These are phyloP conservation scores for Gelatoporia subvermispora DNA, from an alignment of 768 basidiomycete species.

Conservation along the genomic window DNA sequence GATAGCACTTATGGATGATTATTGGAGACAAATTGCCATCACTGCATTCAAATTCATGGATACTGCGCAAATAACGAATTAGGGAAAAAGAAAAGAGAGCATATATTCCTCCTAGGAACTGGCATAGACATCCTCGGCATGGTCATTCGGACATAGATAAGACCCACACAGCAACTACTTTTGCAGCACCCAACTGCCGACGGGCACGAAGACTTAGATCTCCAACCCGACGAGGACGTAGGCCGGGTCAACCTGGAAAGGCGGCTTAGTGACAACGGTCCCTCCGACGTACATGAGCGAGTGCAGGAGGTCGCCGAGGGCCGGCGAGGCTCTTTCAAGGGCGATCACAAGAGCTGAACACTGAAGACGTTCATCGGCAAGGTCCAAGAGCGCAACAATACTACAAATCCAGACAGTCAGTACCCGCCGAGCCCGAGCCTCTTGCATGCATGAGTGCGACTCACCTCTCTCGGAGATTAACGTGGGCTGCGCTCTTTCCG, in stretches of 20 bases:
- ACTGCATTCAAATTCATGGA: no score
- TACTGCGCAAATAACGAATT: no score
- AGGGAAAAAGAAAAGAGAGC: not conserved
- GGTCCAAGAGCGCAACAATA: constrained; percentile 81
- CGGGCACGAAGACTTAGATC: constrained; percentile 37
- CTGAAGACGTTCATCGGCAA: constrained; percentile 78
- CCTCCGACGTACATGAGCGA: constrained; percentile 93
- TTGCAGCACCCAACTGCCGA: no score
- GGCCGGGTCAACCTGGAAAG: constrained; percentile 68
- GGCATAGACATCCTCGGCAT: not conserved
- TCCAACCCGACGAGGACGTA: constrained; percentile 86
- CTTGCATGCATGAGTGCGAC: constrained; percentile 12
- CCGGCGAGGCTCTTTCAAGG: constrained; percentile 67
- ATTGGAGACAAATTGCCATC: no score
- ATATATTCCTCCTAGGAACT: not conserved
- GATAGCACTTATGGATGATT: no score
- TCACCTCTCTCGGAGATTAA: constrained; percentile 81
- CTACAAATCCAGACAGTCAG: constrained; percentile 33
- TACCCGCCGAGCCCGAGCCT: constrained; percentile 1
- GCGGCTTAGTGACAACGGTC: constrained; percentile 75
- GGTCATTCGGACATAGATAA: not conserved
- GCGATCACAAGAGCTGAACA: constrained; percentile 78
- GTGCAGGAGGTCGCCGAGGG: constrained; percentile 72
- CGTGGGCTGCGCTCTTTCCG: constrained; percentile 74
- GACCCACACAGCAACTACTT: not conserved